Evolutionary conservation across 768 basidiomycete genomes (phyloP), one percentile per base, ranked within the genome.

Genomic region (Hemileccinum rubropunctum): DNA sequence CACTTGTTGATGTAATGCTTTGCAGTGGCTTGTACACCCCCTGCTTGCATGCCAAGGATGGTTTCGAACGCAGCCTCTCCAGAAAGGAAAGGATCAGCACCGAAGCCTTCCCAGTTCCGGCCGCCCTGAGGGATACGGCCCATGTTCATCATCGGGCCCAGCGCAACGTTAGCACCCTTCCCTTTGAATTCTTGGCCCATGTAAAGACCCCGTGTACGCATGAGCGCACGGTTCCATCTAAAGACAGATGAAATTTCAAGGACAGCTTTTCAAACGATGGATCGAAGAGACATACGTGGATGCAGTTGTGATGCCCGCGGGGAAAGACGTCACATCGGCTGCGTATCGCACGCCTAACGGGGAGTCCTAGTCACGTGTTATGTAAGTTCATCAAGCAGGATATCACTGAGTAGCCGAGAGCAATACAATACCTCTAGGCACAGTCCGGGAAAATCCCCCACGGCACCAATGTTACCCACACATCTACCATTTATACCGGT

Each of bases 101-200:
- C 92, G 50, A 93, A 94, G 14, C 91, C 91, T 74, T 95, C 94
- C 90, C 91, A 95, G 67, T 94, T 92, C 21, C 93, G 76, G 14
- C 94, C 94, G 7, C 87, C 91, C 54, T 80, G 75, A 3, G 88
- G 83, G n/a, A 85, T 69, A 15, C 89, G 81, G 1, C 86, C 88
- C 73, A 95, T 80, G 64, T 94, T 93, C 83, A 91, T 93, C 86
- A 89, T 89, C 0, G 91, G 80, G 21, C 78, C 80, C 6, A 95
- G 76, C 9, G 83, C 86, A 43, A 95, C 71, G 58, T 97, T 81
- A 39, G 90, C 83, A 20, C 95, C 95, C 63, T 95, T 93, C 23
- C 81, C 83, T 48, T 76, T 76, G 70, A 90, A 86, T 65, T 98
- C 95, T 47, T 75, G 61, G 17, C 92, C 94, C 81, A 97, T 87